Evolutionary conservation across 495 filamentous ascomycete genomes (phyloP).

Genomic region (Hypoxylon crocopeplum): DNA sequence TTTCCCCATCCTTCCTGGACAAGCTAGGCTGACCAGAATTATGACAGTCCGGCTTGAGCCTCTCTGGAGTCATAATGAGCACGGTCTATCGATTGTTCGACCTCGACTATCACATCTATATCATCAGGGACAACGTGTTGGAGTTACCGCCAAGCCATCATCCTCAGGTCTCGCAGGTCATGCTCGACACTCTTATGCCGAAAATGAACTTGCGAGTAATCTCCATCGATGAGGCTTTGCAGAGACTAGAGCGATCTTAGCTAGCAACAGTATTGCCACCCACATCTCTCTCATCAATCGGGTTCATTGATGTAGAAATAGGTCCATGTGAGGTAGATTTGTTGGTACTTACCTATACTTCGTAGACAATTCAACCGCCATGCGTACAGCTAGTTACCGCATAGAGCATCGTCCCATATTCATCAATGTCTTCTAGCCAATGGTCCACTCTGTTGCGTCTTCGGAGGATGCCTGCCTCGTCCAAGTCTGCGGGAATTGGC

Average conservation of each 20-base stretch:
- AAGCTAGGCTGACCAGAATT: background rate
- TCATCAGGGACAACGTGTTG: constrained; percentile 53
- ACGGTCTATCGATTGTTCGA: constrained; percentile 55
- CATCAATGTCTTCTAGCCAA: constrained; percentile 55
- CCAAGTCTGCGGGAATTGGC: constrained; percentile 44
- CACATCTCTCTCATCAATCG: too few relatives aligned
- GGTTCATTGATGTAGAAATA: too few relatives aligned
- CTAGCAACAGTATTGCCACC: background rate
- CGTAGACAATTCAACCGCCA: constrained; percentile 23
- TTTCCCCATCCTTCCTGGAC: background rate
- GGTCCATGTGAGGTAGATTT: too few relatives aligned
- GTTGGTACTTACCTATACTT: too few relatives aligned
- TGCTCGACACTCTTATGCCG: constrained; percentile 42
- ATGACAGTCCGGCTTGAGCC: constrained; percentile 49
- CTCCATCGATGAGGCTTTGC: constrained; percentile 14
- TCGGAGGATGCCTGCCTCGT: constrained; percentile 32
- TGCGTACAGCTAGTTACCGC: constrained; percentile 54
- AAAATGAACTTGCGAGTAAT: constrained; percentile 41
- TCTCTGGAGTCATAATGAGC: constrained; percentile 52
- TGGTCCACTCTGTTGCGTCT: constrained; percentile 48
- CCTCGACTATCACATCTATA: constrained; percentile 51
- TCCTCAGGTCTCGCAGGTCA: constrained; percentile 29
- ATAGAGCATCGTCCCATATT: constrained; percentile 59
- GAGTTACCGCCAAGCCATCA: constrained; percentile 47
- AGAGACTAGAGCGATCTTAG: background rate